Percentiles rank a stretch among this genome's conserved stretches.
Conservation (phyloP, 164 flowering plant species). For the Sedum album region DNA sequence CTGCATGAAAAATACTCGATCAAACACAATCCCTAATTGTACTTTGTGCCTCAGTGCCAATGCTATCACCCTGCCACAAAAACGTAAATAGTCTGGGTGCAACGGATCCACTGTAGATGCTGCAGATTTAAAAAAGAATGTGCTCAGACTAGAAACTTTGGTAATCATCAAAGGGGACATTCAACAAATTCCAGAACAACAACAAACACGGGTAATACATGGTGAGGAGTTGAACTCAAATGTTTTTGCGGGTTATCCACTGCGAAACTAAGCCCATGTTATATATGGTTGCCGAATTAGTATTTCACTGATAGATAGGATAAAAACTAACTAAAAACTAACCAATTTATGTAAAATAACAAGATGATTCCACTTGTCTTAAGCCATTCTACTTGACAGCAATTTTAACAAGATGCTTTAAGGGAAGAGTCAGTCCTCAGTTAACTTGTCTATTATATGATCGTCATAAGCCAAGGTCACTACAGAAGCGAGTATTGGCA, state of each 20-base stretch:
- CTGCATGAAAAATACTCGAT: constrained; percentile 72
- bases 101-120: constrained; percentile 76
- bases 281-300: too few species aligned
- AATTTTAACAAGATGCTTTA: background rate
- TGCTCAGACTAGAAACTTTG: background rate
- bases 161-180: background rate
- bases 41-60: constrained; percentile 82
- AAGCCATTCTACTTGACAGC: background rate
- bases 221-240: background rate
- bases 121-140: constrained; percentile 30
- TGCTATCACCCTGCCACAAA: constrained; percentile 81
- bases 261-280: too few species aligned
- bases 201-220: background rate
- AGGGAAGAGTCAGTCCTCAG: too few species aligned
- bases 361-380: background rate
- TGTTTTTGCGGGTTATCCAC: too few species aligned
- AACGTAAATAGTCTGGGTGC: constrained; percentile 72
- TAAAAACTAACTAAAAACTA: too few species aligned
- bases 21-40: constrained; percentile 77
- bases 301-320: background rate
- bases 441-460: too few species aligned
- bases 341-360: background rate
- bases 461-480: too few species aligned
- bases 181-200: background rate
- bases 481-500: background rate